Evolutionary conservation across 148 eudicot species (phyloP).

Genomic region (Amaranthus hypochondriacus): DNA sequence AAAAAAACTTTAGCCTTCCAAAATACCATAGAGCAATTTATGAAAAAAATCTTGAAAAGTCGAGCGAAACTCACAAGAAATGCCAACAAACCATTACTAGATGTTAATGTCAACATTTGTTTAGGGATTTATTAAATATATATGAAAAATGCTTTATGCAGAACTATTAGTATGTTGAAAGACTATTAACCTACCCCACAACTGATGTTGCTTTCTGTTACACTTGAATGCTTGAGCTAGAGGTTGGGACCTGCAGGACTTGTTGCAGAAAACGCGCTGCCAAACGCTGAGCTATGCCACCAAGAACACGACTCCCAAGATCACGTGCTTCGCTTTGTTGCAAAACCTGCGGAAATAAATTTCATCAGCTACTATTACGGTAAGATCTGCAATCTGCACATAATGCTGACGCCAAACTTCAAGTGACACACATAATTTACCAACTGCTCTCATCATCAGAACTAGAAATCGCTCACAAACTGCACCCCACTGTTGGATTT

Average conservation of each 20-base stretch:
- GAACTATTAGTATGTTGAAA: not conserved
- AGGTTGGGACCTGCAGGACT: constrained; percentile 59
- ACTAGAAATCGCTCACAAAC: too few species aligned
- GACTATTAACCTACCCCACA: not conserved
- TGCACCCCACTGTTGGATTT: too few species aligned
- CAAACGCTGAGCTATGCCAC: constrained; percentile 88
- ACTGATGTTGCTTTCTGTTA: not conserved
- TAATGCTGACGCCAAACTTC: not conserved
- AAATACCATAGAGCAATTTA: too few species aligned
- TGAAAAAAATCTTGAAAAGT: too few species aligned
- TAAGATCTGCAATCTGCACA: not conserved
- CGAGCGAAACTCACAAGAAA: too few species aligned
- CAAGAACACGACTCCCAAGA: constrained; percentile 83
- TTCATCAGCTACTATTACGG: not conserved
- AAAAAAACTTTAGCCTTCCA: too few species aligned
- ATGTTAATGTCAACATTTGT: too few species aligned
- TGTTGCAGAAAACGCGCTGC: constrained; percentile 95
- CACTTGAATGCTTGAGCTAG: constrained; percentile 28
- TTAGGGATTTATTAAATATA: too few species aligned
- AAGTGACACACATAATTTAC: not conserved
- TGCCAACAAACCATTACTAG: too few species aligned
- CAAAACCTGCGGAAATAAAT: constrained; percentile 49
- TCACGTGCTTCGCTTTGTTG: constrained; percentile 83
- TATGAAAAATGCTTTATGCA: too few species aligned
- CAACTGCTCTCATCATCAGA: not conserved